Base-by-base conservation (phyloP, 2,329 filamentous ascomycete species). In the Trichophyton verrucosum region DNA sequence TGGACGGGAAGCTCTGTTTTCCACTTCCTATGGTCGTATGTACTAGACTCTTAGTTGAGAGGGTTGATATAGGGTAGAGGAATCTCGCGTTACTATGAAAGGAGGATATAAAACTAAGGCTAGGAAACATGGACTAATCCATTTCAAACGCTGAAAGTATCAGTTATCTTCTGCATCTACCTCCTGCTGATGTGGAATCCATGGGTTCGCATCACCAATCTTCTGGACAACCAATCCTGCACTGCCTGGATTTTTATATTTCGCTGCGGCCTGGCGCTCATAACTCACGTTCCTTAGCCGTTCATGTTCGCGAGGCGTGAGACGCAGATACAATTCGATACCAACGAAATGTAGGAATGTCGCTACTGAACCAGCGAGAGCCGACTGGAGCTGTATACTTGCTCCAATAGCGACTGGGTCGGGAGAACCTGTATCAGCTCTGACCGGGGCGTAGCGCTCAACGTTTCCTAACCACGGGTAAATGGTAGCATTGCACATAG, bases 241-340 rank as follows among this genome's bases (percentile, higher is more conserved):
- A 30, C 74, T 74, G 0, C 78, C 80, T 0, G 82, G 77, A n/a
- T 76, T 72, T 49, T 68, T 74, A 70, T 80, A 76, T 0, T 82
- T 82, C 3, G 78, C 76, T 63, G 80, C 80, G 4, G 82, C 63
- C 65, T 86, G 82, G 49, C 77, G 73, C 66, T 82, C 76, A 64
- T 82, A 83, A 5, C 79, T 81, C 1, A 85, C 74, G n/a, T 76
- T 73, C 11, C 82, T 75, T 56, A 85, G 69, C 5, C 82, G 72
- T 49, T 83, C 74, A 0, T 72, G 72, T 65, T 86, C 82, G 13
- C 69, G 74, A 0, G 81, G 80, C 0, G 82, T 85, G 17, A 82
- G 68, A 3, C 68, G 71, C 22, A 84, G 69, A 61, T 80, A 81
- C 44, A 80, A 42, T 67, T 82, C 80, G 0, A 78, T 71, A 0